phyloP scores from a whole-genome alignment of 805 yeast species.

The Kluyveromyces siamensis region DNA sequence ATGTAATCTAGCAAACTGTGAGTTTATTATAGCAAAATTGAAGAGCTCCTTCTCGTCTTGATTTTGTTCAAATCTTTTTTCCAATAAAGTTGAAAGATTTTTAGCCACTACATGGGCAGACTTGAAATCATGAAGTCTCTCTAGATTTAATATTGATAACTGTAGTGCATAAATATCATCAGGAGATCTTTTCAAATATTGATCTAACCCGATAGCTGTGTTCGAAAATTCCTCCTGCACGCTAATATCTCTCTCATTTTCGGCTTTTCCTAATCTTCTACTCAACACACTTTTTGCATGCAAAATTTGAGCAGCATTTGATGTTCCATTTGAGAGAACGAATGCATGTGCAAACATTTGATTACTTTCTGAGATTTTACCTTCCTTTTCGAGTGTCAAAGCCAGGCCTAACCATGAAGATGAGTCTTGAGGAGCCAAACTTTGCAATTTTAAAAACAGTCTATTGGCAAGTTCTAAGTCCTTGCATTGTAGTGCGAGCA shows the following conservation, averaged over 20 bases:
- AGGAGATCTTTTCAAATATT: slow-evolving; percentile 55
- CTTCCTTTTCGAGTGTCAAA: slow-evolving; percentile 42
- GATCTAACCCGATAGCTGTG: slow-evolving; percentile 58
- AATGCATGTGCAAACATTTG: slow-evolving; percentile 69
- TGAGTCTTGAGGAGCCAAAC: slow-evolving; percentile 69
- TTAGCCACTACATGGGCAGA: slow-evolving; percentile 42
- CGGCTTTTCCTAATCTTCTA: slow-evolving; percentile 34
- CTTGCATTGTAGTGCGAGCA: slow-evolving; percentile 57
- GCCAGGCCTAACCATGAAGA: slow-evolving; percentile 87
- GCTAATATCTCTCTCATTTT: slow-evolving; percentile 46
- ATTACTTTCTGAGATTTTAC: slow-evolving; percentile 42
- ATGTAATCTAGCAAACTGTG: slow-evolving; percentile 64
- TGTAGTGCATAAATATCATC: slow-evolving; percentile 48
- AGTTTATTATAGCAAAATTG: slow-evolving; percentile 49
- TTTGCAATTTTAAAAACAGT: slow-evolving; percentile 64
- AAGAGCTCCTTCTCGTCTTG: slow-evolving; percentile 41
- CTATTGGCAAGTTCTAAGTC: slow-evolving; percentile 68
- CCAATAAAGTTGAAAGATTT: slow-evolving; percentile 41
- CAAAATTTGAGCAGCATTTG: slow-evolving; percentile 59
- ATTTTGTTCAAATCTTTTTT: slow-evolving; percentile 43
- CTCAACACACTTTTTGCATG: slow-evolving; percentile 54
- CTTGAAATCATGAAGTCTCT: slow-evolving; percentile 58
- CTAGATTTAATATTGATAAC: slow-evolving; percentile 48
- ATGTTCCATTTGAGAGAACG: slow-evolving; percentile 64
- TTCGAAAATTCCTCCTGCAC: slow-evolving; percentile 57